A percentile compares a stretch with the other conserved stretches of the same genome.
Conservation (phyloP, 495 filamentous ascomycete genomes). For the Geopyxis carbonaria region DNA sequence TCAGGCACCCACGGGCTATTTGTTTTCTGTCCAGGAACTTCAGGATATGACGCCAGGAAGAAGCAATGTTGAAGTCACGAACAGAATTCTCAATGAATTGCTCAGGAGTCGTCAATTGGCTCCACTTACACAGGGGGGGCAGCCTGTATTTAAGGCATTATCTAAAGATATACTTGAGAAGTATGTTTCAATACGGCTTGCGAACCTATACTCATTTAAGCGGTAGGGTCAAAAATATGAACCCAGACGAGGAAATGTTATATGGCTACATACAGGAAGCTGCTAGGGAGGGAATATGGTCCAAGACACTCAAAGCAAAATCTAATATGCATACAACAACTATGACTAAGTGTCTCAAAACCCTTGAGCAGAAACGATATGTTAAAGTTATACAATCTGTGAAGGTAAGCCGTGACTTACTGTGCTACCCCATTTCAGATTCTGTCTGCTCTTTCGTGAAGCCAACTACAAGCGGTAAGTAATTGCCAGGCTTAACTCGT, state of each 20-base stretch:
- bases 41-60: slow-evolving; percentile 20
- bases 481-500: no score
- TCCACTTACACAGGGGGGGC: slow-evolving; percentile 16
- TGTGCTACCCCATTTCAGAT: no score
- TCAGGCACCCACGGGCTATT: slow-evolving; percentile 20
- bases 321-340: slow-evolving; percentile 64
- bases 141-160: slow-evolving; percentile 20
- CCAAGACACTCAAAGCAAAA: slow-evolving; percentile 53
- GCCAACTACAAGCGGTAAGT: no score
- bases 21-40: slow-evolving; percentile 22
- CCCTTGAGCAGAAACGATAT: slow-evolving; percentile 46
- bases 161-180: slow-evolving; percentile 22
- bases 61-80: slow-evolving; percentile 16
- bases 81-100: slow-evolving; percentile 21
- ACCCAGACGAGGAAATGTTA: slow-evolving; percentile 54
- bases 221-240: slow-evolving; percentile 23
- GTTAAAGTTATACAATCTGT: slow-evolving; percentile 44
- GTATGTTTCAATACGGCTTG: slow-evolving; percentile 1
- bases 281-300: slow-evolving; percentile 72
- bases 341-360: slow-evolving; percentile 57
- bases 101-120: slow-evolving; percentile 14
- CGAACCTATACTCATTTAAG: neutral
- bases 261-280: slow-evolving; percentile 74
- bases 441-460: slow-evolving; percentile 7
- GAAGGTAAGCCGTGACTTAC: slow-evolving; percentile 24